Conservation (phyloP, 257 asterid species). For the Nyctanthes arbortristis region DNA sequence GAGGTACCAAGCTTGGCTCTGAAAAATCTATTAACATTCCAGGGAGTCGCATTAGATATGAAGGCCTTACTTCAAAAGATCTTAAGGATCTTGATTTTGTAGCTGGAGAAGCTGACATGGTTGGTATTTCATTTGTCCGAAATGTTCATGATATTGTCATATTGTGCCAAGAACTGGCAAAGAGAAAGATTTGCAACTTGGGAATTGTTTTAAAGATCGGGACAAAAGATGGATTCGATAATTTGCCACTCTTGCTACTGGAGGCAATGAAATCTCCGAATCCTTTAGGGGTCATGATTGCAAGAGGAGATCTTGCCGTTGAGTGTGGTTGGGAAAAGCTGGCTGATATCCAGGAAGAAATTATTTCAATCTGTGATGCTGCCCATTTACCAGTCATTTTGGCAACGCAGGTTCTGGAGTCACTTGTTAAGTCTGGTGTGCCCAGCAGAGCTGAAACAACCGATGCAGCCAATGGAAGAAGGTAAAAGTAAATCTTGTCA, state of each 20-base stretch:
- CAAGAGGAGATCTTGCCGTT: slow-evolving; percentile 84
- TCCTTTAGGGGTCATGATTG: slow-evolving; percentile 73
- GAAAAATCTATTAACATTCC: slow-evolving; percentile 80
- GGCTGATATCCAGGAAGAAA: slow-evolving; percentile 66
- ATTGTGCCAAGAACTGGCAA: slow-evolving; percentile 60
- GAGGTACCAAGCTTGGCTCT: slow-evolving; percentile 67
- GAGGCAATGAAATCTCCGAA: slow-evolving; percentile 68
- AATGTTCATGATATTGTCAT: slow-evolving; percentile 52
- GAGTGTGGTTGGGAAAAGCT: slow-evolving; percentile 86
- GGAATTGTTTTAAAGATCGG: slow-evolving; percentile 69
- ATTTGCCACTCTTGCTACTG: slow-evolving; percentile 52
- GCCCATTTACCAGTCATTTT: slow-evolving; percentile 68
- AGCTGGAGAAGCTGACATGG: slow-evolving; percentile 70
- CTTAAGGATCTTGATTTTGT: slow-evolving; percentile 71
- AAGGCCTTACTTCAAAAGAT: slow-evolving; percentile 77
- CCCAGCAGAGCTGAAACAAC: slow-evolving; percentile 69
- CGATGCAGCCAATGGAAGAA: slow-evolving; percentile 67
- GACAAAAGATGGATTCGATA: slow-evolving; percentile 68
- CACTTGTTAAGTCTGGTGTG: slow-evolving; percentile 63
- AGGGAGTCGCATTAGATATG: slow-evolving; percentile 59
- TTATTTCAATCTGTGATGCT: slow-evolving; percentile 54
- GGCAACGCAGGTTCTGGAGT: slow-evolving; percentile 75
- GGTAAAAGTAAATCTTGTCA: slow-evolving; percentile 39
- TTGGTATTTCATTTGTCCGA: slow-evolving; percentile 66
- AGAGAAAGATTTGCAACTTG: slow-evolving; percentile 44